Base-by-base conservation (phyloP, 805 yeast genomes). In the Yamadazyma takamatsuzukensis region DNA sequence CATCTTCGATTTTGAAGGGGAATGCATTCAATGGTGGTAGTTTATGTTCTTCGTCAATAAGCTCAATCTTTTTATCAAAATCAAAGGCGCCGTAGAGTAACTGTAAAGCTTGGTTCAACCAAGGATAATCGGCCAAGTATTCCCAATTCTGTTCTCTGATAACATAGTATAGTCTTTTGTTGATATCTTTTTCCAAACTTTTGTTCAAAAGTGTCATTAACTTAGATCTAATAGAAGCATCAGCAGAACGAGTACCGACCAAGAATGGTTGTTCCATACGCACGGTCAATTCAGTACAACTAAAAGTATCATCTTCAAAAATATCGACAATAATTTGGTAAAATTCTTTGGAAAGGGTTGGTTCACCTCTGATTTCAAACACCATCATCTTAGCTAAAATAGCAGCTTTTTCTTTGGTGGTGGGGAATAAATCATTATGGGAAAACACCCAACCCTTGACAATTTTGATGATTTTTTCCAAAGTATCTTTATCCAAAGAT, bases 111-210 rank as follows among this genome's bases (percentile, higher is more conserved):
- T 90, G 97, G 53, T 87, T 87, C 40, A 90, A 61, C 98, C 98
- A 93, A 25, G 88, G 84, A 48, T 83, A 84, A 44, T 93, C 98
- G 0, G 95, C 89, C 23, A 93, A 64, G 44, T 76, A 83, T 53
- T 93, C 99, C 99, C 99, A 93, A 49, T 87, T 90, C 54, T 93
- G 99, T 48, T 93, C 97, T 23, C 90, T 68, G n/a, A 94, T 74
- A 6, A 90, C 81, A 47, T 94, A 94, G 43, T 81, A 78, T 21
- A 93, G 64, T 37, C 98, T 70, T 54, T 85, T 87, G 45, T 76
- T 74, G 15, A 88, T 70, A 44, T 84, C 88, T 31, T 68, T 72
- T 40, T 89, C 96, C 40, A 93, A 63, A 43, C 95, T 83, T 27
- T 73, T 73, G 53, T 81, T 80, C 49, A 93, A 61, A 35, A 93